phyloP scores from a whole-genome alignment of 768 basidiomycete species.

The Ramaria sp. region DNA sequence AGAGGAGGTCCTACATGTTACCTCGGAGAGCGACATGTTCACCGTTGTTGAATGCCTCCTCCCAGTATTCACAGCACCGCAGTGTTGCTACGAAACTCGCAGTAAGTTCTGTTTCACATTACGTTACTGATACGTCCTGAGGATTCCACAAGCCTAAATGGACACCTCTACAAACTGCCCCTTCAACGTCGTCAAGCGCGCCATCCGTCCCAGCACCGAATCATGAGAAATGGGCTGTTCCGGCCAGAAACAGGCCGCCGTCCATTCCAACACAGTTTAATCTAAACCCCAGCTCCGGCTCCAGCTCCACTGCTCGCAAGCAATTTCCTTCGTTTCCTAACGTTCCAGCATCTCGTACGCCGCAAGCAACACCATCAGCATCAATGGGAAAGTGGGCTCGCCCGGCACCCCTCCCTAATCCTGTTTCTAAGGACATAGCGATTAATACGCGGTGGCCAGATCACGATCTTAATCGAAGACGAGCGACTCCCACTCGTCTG shows the following conservation, averaged over 20 bases:
- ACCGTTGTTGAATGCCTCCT: neutral
- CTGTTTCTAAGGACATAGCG: too few species aligned
- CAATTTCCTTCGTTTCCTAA: too few species aligned
- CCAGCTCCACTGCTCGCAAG: too few species aligned
- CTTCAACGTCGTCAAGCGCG: neutral
- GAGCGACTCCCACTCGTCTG: neutral
- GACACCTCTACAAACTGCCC: neutral
- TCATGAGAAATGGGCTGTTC: neutral
- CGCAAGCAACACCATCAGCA: neutral
- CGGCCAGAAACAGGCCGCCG: neutral
- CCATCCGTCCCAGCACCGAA: neutral
- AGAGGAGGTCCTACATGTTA: neutral
- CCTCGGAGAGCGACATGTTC: neutral
- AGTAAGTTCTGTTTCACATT: neutral
- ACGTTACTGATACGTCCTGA: neutral
- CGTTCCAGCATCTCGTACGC: too few species aligned
- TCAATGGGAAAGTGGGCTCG: neutral
- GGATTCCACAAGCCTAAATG: neutral
- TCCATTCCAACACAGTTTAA: neutral
- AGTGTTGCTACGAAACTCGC: constrained; percentile 1
- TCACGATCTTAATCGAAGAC: neutral
- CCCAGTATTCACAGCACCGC: neutral
- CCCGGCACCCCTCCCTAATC: neutral
- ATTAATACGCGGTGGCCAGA: neutral
- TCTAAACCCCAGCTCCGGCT: too few species aligned